Evolutionary conservation across 805 yeast species (phyloP).

Genomic region (Saccharomycopsis fermentans): DNA sequence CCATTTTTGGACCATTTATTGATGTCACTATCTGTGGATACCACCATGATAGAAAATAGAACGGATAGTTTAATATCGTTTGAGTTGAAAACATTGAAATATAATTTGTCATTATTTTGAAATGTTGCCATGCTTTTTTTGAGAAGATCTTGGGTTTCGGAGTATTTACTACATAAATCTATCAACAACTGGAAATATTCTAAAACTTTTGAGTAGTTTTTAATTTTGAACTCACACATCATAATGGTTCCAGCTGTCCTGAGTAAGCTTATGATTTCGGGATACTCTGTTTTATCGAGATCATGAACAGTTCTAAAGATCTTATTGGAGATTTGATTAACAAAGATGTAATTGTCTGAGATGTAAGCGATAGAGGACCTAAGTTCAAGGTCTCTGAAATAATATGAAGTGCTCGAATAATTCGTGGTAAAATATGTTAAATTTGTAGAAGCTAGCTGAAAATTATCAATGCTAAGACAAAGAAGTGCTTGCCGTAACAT

Average conservation of each 20-base stretch:
- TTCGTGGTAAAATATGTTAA: background rate
- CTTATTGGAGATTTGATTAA: background rate
- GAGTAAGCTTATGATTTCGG: background rate
- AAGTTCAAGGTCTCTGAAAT: background rate
- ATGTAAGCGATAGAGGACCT: background rate
- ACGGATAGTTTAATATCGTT: slow-evolving; percentile 12
- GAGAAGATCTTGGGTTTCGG: slow-evolving; percentile 20
- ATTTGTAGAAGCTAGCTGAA: background rate
- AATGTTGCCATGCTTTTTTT: background rate
- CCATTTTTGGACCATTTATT: background rate
- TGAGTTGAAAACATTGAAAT: background rate
- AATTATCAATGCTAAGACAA: background rate
- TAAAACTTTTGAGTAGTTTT: slow-evolving; percentile 20
- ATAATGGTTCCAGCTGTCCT: slow-evolving; percentile 17
- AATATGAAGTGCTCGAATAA: background rate
- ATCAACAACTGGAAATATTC: slow-evolving; percentile 14
- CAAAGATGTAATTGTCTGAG: background rate
- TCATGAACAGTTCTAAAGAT: background rate
- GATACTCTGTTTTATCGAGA: background rate
- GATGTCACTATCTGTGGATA: background rate
- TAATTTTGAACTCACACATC: slow-evolving; percentile 22
- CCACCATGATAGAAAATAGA: slow-evolving; percentile 18
- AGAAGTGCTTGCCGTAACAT: background rate
- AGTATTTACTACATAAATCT: slow-evolving; percentile 6
- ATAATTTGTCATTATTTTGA: background rate